A percentile compares a stretch with the other conserved stretches of the same genome.
Conservation (phyloP, 2,329 filamentous ascomycete species). For the Endoconidiophora laricicola region DNA sequence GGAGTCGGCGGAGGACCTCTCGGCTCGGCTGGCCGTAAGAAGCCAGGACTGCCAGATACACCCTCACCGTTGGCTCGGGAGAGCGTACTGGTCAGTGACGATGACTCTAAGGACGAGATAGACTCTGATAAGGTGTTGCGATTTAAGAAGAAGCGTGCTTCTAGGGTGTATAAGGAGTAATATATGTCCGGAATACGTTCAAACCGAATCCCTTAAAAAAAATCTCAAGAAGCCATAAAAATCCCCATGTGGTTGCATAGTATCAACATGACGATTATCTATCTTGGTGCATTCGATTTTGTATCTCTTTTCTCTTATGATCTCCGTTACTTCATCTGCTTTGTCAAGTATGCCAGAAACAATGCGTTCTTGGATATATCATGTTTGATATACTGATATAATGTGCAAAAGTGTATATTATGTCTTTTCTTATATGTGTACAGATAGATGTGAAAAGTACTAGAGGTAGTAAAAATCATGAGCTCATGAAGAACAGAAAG, state of each 20-base stretch:
- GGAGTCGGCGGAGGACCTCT: background rate
- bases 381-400: too few relatives aligned
- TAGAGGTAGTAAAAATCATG: background rate
- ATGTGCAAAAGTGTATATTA: too few relatives aligned
- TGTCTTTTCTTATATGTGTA: background rate
- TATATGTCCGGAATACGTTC: background rate
- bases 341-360: too few relatives aligned
- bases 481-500: too few relatives aligned
- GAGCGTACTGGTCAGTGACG: constrained; percentile 5
- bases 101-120: constrained; percentile 2
- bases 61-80: constrained; percentile 10
- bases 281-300: too few relatives aligned
- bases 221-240: too few relatives aligned
- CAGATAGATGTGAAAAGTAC: background rate
- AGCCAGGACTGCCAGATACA: background rate
- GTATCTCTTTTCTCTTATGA: too few relatives aligned
- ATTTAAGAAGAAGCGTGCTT: constrained; percentile 1
- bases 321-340: too few relatives aligned
- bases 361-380: too few relatives aligned
- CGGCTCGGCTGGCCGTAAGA: constrained; percentile 2
- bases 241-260: too few relatives aligned
- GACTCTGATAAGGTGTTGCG: background rate
- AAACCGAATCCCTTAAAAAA: too few relatives aligned
- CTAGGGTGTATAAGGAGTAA: background rate
- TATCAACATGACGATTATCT: too few relatives aligned